Evolutionary conservation across 805 yeast genomes (phyloP), one percentile per base, ranked within the genome.

Genomic region (Limtongia smithiae): DNA sequence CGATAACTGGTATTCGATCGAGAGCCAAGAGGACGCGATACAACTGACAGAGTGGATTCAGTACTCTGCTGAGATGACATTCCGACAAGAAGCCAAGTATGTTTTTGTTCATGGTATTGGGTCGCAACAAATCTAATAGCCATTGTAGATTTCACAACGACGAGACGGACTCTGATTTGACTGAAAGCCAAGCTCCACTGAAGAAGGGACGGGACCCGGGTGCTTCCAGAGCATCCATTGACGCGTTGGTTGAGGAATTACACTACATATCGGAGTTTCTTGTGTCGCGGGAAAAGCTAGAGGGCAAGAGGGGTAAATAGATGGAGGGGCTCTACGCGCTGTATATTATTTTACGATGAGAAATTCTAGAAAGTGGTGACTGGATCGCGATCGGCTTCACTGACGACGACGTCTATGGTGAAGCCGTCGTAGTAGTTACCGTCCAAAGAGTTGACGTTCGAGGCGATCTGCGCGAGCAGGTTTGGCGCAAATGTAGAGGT

Each of bases 341-440:
- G 18, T 28, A 27, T 11, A 28, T 6, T 12, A 12, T 35, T 6
- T 35, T 20, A 14, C 20, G 25, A 6, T 12, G 5, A 17, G 38
- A 4, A 12, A 11, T 15, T 8, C 28, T 38, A 51, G 21, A 48
- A 45, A 4, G 46, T 32, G 4, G 51, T 44, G 6, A 76, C 68
- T 9, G 95, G 95, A 62, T 87, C 95, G 37, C 59, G 64, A 63
- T 88, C 95, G 1, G 68, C 64, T 41, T 66, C 58, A 59, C 89
- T 77, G 35, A 60, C 61, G 41, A 55, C 55, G 37, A 66, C 69
- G 39, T 64, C 68, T 12, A 59, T 51, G 37, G 55, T 60, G 38
- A 37, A 41, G 37, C 60, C 65, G 27, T 49, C 62, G 32, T 31
- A 45, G 12, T 31, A 35, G 24, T 41, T 46, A 3, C 20, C 31